Conservation (phyloP, 2,329 filamentous ascomycete species). For the Fusarium lyarnte region DNA sequence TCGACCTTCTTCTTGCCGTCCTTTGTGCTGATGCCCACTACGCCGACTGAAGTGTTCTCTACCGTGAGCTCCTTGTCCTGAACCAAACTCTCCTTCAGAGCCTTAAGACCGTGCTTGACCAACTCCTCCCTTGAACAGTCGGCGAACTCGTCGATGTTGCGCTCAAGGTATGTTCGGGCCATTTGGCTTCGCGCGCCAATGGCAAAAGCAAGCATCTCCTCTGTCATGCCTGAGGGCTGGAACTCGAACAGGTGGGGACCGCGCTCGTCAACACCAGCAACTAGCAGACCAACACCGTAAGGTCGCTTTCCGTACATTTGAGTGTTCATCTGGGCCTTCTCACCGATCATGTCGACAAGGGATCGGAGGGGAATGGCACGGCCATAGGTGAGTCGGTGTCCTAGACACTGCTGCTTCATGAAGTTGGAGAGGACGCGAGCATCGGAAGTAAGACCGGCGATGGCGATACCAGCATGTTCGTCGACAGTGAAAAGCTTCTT, state of each 20-base stretch:
- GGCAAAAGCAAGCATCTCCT: conserved; percentile 96
- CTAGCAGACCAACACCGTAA: conserved; percentile 92
- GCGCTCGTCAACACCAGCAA: conserved; percentile 92
- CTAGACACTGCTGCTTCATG: conserved; percentile 99
- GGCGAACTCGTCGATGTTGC: conserved; percentile 86
- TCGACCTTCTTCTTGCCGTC: conserved; percentile 69
- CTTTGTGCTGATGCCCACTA: conserved; percentile 71
- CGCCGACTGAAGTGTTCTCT: conserved; percentile 93
- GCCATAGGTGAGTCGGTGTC: conserved; percentile 94
- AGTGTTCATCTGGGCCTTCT: conserved; percentile 97
- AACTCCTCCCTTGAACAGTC: conserved; percentile 82
- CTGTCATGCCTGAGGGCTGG: conserved; percentile 93
- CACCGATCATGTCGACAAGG: conserved; percentile 90
- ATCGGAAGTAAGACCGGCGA: conserved; percentile 96
- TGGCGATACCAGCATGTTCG: conserved; percentile 93
- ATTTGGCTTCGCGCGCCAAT: conserved; percentile 97
- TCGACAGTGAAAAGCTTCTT: conserved; percentile 99
- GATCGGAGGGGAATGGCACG: conserved; percentile 90
- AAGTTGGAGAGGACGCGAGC: conserved; percentile 99
- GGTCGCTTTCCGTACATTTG: conserved; percentile 97
- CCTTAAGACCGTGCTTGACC: conserved; percentile 87
- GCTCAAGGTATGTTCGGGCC: conserved; percentile 95
- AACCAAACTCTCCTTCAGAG: conserved; percentile 92
- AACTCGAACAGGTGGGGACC: conserved; percentile 98
- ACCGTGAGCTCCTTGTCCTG: conserved; percentile 98